Base-by-base conservation (phyloP, 78 protist genomes). In the Dictyostelium brefeldianum region DNA sequence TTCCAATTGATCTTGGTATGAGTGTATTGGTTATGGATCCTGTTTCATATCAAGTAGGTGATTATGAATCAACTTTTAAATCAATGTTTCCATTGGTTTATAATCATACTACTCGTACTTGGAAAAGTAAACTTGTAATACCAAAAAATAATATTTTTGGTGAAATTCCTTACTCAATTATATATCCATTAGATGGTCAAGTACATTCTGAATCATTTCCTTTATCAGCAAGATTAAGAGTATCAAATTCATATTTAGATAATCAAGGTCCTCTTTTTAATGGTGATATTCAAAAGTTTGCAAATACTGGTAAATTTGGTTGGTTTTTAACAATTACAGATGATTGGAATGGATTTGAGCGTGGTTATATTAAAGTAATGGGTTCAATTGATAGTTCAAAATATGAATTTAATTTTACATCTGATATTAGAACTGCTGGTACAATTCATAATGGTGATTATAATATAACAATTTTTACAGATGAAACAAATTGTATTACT, bases 301-400 rank as follows among this genome's bases (percentile, higher is more conserved):
- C 67, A 9, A 27, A 27, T 57, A 57, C 0, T n/a, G 4, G 29
- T 12, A 25, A 64, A 12, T 4, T 64, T 14, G 73, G 78, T 41
- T 74, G 81, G 81, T 22, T 8, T 9, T 48, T 74, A 22, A 74
- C 81, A 50, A 74, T 74, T 15, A 47, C 36, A 4, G 81, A 74
- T 48, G 46, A 48, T n/a, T 20, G 9, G 3, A 74, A 74, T 74
- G 81, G 81, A 22, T 74, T 74, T 22, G 48, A 74, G 0, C 9
- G 17, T 20, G 81, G 81, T 9, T 74, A 75, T 50, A 48, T 75
- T 4, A 48, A 75, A 18, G 54, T 48, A 18, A 14, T 75, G 25
- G 81, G 81, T 22, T 75, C 81, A 17, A 8, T 75, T 5, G 81
- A 75, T 75, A 11, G 25, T 6, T 75, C 81, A 17, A 25, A 18